Conservation (phyloP, 2,329 filamentous ascomycete genomes). For the Arthrobotrys sphaeroides region DNA sequence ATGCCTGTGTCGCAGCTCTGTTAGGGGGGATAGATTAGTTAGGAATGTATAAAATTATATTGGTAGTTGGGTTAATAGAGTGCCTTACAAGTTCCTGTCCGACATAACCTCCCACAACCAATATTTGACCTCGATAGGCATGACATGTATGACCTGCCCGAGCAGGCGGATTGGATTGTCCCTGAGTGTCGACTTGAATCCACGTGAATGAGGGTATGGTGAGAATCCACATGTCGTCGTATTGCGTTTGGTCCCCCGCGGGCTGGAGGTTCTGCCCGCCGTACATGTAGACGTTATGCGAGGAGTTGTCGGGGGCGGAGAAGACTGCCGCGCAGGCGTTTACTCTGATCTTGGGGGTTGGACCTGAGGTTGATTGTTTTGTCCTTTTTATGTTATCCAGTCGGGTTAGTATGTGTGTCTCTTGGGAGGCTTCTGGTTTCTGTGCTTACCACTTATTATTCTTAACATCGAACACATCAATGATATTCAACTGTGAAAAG, state of each 20-base stretch:
- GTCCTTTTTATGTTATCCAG: slow-evolving; percentile 43
- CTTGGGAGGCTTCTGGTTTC: background rate
- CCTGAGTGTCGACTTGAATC: slow-evolving; percentile 71
- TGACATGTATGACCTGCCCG: slow-evolving; percentile 80
- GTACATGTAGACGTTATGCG: slow-evolving; percentile 81
- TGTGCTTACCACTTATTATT: slow-evolving; percentile 72
- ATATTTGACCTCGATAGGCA: slow-evolving; percentile 81
- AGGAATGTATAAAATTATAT: background rate
- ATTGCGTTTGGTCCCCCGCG: slow-evolving; percentile 69
- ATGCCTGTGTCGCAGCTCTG: slow-evolving; percentile 73
- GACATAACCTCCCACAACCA: slow-evolving; percentile 77
- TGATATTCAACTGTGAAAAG: slow-evolving; percentile 76
- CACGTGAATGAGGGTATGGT: slow-evolving; percentile 83
- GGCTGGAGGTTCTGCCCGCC: slow-evolving; percentile 78
- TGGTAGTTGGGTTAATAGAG: background rate
- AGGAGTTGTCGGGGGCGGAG: slow-evolving; percentile 76
- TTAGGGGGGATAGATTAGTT: too few species aligned
- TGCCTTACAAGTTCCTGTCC: slow-evolving; percentile 63
- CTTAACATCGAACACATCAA: slow-evolving; percentile 83
- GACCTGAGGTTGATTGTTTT: slow-evolving; percentile 72
- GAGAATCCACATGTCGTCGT: slow-evolving; percentile 80
- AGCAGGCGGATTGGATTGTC: slow-evolving; percentile 65
- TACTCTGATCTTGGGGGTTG: slow-evolving; percentile 69
- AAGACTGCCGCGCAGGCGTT: slow-evolving; percentile 78
- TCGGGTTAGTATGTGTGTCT: background rate